Percentiles rank a stretch among this genome's conserved stretches.
Conservation (phyloP, 2,329 filamentous ascomycete genomes). For the Fusarium chlamydosporum region DNA sequence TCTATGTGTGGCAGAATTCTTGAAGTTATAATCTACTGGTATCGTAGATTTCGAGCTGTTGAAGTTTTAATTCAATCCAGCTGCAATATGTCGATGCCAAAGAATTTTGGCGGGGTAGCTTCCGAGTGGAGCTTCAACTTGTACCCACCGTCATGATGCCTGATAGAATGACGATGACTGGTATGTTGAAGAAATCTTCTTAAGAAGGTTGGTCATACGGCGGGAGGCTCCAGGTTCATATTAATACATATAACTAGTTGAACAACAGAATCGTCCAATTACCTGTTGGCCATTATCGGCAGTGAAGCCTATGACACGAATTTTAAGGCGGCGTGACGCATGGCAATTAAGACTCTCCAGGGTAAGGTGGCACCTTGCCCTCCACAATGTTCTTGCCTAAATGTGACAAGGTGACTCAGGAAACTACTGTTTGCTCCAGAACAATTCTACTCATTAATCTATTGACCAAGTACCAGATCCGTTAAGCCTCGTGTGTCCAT, state of each 20-base stretch:
- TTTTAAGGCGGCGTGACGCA: constrained; percentile 28
- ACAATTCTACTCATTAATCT: neutral
- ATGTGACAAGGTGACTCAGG: constrained; percentile 25
- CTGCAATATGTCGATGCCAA: neutral
- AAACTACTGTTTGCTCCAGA: neutral
- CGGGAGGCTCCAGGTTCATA: too few species aligned
- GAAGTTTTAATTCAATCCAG: neutral
- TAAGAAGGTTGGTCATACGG: neutral
- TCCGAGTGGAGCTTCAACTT: constrained; percentile 12
- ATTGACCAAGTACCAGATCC: neutral
- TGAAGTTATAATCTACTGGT: neutral
- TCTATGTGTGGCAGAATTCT: neutral
- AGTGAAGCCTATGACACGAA: neutral
- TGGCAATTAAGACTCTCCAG: constrained; percentile 14
- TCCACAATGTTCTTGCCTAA: constrained; percentile 23
- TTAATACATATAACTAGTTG: too few species aligned
- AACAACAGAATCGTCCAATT: too few species aligned
- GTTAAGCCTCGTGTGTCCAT: neutral
- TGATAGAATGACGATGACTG: neutral
- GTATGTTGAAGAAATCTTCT: neutral
- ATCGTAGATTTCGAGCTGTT: neutral
- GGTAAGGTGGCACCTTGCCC: constrained; percentile 27
- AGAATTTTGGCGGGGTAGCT: constrained; percentile 43
- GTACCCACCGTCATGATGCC: constrained; percentile 6
- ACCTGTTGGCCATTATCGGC: too few species aligned